phyloP scores from a whole-genome alignment of 139 green algal species.

The Astrephomene gubernaculifera region DNA sequence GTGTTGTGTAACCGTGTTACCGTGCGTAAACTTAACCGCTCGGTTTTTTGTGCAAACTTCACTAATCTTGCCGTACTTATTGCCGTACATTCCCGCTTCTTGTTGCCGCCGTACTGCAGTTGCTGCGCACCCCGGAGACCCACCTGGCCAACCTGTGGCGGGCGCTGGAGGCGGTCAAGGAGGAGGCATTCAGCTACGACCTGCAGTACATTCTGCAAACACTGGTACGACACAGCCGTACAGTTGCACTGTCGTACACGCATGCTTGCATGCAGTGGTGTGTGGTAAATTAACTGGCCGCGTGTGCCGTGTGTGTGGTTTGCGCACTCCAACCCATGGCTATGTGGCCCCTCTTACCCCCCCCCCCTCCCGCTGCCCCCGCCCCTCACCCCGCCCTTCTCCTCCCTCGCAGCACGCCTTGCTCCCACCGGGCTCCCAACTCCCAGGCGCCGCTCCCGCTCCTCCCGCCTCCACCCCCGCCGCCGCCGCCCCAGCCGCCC shows the following conservation, averaged over 20 bases:
- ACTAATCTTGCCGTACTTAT: too few relatives aligned
- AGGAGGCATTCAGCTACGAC: conserved; percentile 69
- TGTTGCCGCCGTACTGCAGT: background rate
- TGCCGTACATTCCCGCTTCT: too few relatives aligned
- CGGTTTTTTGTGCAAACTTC: too few relatives aligned
- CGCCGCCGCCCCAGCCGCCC: background rate
- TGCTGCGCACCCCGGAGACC: conserved; percentile 12
- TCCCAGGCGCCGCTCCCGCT: too few relatives aligned
- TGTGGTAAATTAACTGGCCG: too few relatives aligned
- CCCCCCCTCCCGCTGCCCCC: background rate
- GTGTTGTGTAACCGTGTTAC: too few relatives aligned
- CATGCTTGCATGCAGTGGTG: too few relatives aligned
- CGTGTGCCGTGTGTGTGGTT: too few relatives aligned
- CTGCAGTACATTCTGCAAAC: conserved; percentile 68
- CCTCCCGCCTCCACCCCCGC: background rate
- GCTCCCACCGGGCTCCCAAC: background rate
- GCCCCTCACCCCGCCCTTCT: background rate
- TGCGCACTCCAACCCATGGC: too few relatives aligned
- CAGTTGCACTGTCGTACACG: background rate
- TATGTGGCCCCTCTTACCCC: background rate
- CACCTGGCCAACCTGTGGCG: conserved; percentile 37
- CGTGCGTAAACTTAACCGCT: too few relatives aligned
- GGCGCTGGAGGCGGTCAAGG: conserved; percentile 44
- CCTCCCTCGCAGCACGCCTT: background rate
- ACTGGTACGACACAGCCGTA: conserved; percentile 47